Evolutionary conservation across 345 rosid species (phyloP).

Genomic region (Gynandropsis gynandra): DNA sequence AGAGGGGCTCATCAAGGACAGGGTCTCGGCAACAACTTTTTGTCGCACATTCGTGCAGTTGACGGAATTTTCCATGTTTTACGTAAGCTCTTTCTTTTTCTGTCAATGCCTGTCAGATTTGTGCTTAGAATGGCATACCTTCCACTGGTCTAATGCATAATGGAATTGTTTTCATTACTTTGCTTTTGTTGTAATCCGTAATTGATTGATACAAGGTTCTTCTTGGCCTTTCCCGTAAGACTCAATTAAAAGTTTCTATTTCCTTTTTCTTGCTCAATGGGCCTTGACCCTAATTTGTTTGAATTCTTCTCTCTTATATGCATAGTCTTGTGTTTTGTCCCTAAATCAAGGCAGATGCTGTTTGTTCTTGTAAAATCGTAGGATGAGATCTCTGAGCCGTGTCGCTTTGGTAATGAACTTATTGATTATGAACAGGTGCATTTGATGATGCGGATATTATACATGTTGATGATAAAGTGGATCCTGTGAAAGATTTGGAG

Average conservation of each 20-base stretch:
- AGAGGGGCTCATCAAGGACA: slow-evolving; percentile 96
- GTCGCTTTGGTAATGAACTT: slow-evolving; percentile 12
- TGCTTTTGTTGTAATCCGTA: slow-evolving; percentile 5
- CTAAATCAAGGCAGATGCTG: background rate
- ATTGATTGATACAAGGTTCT: background rate
- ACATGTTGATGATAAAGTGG: slow-evolving; percentile 89
- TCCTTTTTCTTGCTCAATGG: no score
- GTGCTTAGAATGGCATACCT: no score
- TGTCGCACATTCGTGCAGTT: slow-evolving; percentile 96
- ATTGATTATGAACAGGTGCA: slow-evolving; percentile 47
- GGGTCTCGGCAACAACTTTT: slow-evolving; percentile 92
- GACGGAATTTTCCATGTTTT: slow-evolving; percentile 98
- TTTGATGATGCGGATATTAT: slow-evolving; percentile 94
- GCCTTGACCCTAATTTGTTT: background rate
- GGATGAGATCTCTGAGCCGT: background rate
- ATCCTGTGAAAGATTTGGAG: slow-evolving; percentile 95
- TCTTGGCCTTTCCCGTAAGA: background rate
- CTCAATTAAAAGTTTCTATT: background rate
- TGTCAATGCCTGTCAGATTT: background rate
- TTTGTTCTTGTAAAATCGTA: background rate
- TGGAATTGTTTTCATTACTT: background rate
- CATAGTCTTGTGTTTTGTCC: background rate
- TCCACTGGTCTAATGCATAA: slow-evolving; percentile 1
- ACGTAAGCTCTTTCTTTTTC: slow-evolving; percentile 40
- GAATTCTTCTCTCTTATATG: background rate